Conservation (phyloP, 768 basidiomycete species). For the Trametes cinnabarina region DNA sequence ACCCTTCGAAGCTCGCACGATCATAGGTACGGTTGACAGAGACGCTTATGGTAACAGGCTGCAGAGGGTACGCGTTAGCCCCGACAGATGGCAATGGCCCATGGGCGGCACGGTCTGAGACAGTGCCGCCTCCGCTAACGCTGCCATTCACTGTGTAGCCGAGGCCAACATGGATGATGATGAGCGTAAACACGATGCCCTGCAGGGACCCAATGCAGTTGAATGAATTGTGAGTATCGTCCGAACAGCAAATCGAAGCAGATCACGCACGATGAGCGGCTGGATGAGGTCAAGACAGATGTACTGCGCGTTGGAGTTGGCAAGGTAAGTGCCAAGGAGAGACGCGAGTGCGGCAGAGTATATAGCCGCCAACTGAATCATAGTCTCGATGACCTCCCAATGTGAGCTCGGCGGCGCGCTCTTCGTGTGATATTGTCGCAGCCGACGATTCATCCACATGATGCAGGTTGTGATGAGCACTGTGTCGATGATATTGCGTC, state of each 20-base stretch:
- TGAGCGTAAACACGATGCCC: conserved; percentile 19
- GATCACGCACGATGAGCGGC: conserved; percentile 14
- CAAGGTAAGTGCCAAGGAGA: conserved; percentile 7
- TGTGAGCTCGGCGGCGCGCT: background rate
- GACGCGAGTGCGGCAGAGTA: conserved; percentile 11
- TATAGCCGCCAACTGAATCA: conserved; percentile 16
- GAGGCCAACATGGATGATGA: conserved; percentile 20
- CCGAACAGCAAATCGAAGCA: background rate
- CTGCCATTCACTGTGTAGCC: conserved; percentile 18
- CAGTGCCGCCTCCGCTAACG: background rate
- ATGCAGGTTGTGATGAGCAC: conserved; percentile 8
- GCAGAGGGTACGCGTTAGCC: conserved; percentile 1
- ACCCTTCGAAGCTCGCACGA: conserved; percentile 1
- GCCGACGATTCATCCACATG: background rate
- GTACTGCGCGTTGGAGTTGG: conserved; percentile 11
- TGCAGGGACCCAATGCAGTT: background rate
- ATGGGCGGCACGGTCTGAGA: background rate
- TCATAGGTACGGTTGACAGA: conserved; percentile 4
- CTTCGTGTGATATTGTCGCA: conserved; percentile 1
- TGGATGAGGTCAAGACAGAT: conserved; percentile 11
- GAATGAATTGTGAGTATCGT: background rate
- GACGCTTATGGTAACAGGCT: conserved; percentile 6
- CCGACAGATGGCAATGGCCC: background rate
- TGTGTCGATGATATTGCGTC: background rate
- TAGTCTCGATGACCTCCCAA: conserved; percentile 10